These are phyloP conservation scores for Aphanomyces cochlioides DNA, from an alignment of 352 stramenopile species.

Conservation along the genomic window DNA sequence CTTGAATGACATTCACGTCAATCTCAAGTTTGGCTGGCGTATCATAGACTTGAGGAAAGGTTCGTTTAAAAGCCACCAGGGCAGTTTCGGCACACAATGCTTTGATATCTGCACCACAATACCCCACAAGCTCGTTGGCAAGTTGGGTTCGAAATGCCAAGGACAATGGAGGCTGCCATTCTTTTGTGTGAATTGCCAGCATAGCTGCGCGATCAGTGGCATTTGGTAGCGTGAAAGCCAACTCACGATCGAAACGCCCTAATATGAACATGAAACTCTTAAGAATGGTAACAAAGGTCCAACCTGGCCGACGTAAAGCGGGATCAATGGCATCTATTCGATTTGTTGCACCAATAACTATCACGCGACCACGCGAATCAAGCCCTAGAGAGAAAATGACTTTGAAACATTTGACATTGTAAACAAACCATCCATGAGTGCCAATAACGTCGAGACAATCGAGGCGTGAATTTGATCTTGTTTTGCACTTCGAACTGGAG, in stretches of 20 bases:
- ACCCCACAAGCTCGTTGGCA: constrained; percentile 80
- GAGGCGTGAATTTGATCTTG: constrained; percentile 93
- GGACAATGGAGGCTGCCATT: constrained; percentile 76
- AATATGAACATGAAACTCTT: not conserved
- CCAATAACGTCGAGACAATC: constrained; percentile 90
- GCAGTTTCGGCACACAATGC: constrained; percentile 86
- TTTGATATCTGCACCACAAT: constrained; percentile 90
- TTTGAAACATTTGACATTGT: too few species aligned
- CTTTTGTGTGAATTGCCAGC: constrained; percentile 82
- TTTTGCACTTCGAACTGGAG: constrained; percentile 87
- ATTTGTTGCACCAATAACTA: constrained; percentile 99
- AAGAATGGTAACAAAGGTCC: not conserved
- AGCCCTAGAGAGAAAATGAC: constrained; percentile 35
- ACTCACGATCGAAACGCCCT: constrained; percentile 88
- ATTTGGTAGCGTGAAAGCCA: constrained; percentile 88
- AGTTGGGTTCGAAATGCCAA: constrained; percentile 66
- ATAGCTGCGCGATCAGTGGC: constrained; percentile 78
- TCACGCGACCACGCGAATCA: constrained; percentile 82
- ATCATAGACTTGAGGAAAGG: constrained; percentile 85
- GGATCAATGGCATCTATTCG: constrained; percentile 94
- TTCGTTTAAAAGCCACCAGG: constrained; percentile 79
- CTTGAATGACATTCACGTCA: constrained; percentile 62
- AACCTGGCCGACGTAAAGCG: constrained; percentile 88
- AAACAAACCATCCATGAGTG: constrained; percentile 83
- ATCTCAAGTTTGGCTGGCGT: constrained; percentile 77